Evolutionary conservation across 139 green algal species (phyloP), one percentile per base, ranked within the genome.

Genomic region (Auxenochlorella pyrenoidosa): DNA sequence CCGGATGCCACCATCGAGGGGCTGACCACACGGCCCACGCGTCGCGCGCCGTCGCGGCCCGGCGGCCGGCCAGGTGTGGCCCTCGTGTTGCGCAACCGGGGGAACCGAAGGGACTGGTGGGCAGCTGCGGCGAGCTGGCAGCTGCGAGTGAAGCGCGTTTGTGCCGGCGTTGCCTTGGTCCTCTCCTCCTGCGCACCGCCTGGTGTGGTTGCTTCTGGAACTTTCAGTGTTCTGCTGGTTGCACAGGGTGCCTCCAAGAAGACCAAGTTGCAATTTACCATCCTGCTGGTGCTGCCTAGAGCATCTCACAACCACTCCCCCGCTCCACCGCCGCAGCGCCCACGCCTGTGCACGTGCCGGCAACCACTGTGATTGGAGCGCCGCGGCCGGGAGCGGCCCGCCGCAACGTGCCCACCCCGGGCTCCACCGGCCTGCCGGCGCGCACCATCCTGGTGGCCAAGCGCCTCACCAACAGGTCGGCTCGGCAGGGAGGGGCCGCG

Each of bases 371-470:
- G 41, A n/a, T 43, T 30, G 58, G 66, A 1, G 58, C 58, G n/a
- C 38, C 83, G 51, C 40, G 59, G 4, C 34, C 36, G 26, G 40
- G 41, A 28, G 47, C 40, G 40, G 84, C 73, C 43, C 84, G 73
- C 16, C 68, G 65, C 28, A 83, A 68, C 26, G 41, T 22, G 6
- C 89, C 89, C 60, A 90, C 85, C 30, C 79, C 89, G 8, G 44
- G 63, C 32, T 92, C 89, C 44, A 89, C 89, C 22, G 89, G 89
- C 58, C 80, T 92, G 26, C 89, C 89, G 18, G 89, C 89, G 3
- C 79, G 89, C 71, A 92, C 89, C 43, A 92, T 97, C 79, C 88
- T 97, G 78, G 93, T 96, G 76, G 93, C 94, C 81, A 97, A 97
- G 89, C 82, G 89, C 26, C 88, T 97, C 26, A 97, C 95, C 68